Evolutionary conservation across 257 asterid genomes (phyloP), one percentile per base, ranked within the genome.

Genomic region (Paraleonurus japonicus): DNA sequence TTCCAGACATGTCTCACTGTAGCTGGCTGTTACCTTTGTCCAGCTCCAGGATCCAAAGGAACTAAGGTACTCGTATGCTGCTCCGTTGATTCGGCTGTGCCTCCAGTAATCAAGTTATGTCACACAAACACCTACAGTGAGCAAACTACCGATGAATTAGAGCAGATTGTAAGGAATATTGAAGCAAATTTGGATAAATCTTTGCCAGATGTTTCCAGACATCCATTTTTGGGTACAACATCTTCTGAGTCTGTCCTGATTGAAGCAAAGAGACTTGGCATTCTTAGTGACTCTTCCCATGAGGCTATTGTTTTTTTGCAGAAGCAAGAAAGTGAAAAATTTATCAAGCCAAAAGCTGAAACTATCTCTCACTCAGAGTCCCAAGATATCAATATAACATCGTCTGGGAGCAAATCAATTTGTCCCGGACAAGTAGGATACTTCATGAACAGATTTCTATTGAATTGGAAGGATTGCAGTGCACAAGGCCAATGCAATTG

Each of bases 11-110:
- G 84, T 82, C 87, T 91, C 59, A 86, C 96, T 37, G 97, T 85
- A 67, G 95, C 96, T 59, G 81, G 90, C 76, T 88, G 96, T 87
- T 91, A 85, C 81, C 95, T 94, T 67, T 88, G 96, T 83, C 96
- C 97, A 62, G 89, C 93, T 81, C 97, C 99, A 68, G 97, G 96
- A 50, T 91, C 96, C 73, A 94, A 88, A 86, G 97, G 97, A 71
- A 74, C 85, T 39, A 85, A 77, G 79, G 76, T 86, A 68, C 81
- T 91, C 58, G 84, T 88, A 67, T 89, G 89, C 87, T 85, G 90
- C 77, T 78, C 85, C 35, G 48, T 80, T 35, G 84, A 84, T 80
- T 65, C 82, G 3, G 72, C 82, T 71, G 74, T 72, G 76, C 88
- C 88, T 70, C 72, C 55, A 47, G 68, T 61, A 39, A 33, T 83